Evolutionary conservation across 2,329 filamentous ascomycete species (phyloP).

Genomic region (Xylariaceae sp.): DNA sequence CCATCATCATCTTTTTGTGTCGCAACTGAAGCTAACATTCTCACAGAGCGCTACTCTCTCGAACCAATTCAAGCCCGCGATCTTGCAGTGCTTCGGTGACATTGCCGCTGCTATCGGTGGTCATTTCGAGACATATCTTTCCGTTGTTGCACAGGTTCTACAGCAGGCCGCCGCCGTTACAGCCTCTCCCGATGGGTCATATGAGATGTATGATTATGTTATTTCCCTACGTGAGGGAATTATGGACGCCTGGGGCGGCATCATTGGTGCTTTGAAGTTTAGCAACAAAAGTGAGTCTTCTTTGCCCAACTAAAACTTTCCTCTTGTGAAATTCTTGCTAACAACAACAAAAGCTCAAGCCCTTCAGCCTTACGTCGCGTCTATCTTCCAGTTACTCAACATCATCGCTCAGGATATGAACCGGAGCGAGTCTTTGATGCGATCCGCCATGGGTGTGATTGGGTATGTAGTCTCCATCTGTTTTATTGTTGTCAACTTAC

Average conservation of each 20-base stretch:
- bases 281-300: conserved; percentile 63
- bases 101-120: conserved; percentile 91
- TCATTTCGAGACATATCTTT: conserved; percentile 87
- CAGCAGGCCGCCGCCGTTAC: conserved; percentile 87
- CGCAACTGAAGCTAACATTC: conserved; percentile 32
- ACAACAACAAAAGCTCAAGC: conserved; percentile 51
- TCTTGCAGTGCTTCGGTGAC: conserved; percentile 95
- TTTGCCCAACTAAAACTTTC: conserved; percentile 13
- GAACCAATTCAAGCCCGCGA: conserved; percentile 97
- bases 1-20: not conserved
- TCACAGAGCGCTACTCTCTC: conserved; percentile 71
- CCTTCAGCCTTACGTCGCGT: conserved; percentile 71
- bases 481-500: not conserved
- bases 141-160: conserved; percentile 86
- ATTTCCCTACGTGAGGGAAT: conserved; percentile 93
- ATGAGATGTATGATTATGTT: conserved; percentile 96
- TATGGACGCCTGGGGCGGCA: conserved; percentile 98
- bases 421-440: conserved; percentile 84
- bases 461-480: conserved; percentile 55
- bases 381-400: conserved; percentile 82
- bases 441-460: conserved; percentile 95
- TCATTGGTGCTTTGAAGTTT: conserved; percentile 87
- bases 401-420: conserved; percentile 76
- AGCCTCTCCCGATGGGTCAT: conserved; percentile 71
- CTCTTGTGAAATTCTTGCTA: conserved; percentile 20